Percentiles rank a stretch among this genome's conserved stretches.
Evolutionary conservation across 139 green algal genomes (phyloP).

Genomic region (Coccomyxa sp.): DNA sequence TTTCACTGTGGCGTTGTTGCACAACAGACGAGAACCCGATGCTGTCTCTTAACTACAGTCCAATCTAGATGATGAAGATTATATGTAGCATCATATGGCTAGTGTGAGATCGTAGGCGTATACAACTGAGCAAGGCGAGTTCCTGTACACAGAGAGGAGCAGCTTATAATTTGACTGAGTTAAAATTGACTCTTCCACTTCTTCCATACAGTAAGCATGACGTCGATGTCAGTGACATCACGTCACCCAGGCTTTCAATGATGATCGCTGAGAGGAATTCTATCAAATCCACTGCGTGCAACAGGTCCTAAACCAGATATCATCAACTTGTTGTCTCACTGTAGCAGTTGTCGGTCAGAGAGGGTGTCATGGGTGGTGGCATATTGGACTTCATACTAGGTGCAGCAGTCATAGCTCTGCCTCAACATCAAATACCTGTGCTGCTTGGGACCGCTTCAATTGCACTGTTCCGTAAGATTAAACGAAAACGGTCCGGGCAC

Average conservation of each 20-base stretch:
- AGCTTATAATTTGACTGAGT: too few relatives aligned
- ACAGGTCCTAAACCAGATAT: too few relatives aligned
- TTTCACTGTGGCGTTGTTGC: not conserved
- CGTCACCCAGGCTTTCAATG: not conserved
- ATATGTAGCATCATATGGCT: not conserved
- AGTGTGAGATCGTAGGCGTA: not conserved
- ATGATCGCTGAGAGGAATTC: not conserved
- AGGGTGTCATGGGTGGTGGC: not conserved
- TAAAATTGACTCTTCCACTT: too few relatives aligned
- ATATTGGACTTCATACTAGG: slow-evolving; percentile 33
- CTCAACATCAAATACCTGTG: slow-evolving; percentile 17
- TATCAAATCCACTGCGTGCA: not conserved
- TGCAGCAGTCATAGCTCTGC: slow-evolving; percentile 22
- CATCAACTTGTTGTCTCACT: not conserved
- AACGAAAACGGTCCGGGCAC: not conserved
- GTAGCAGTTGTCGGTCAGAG: not conserved
- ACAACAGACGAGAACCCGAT: not conserved
- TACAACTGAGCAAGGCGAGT: not conserved
- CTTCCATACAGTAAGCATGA: not conserved
- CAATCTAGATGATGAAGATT: not conserved
- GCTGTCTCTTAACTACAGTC: not conserved
- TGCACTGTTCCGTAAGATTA: not conserved
- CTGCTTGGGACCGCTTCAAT: not conserved
- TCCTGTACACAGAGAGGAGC: not conserved
- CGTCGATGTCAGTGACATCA: not conserved